Evolutionary conservation across 306 rosid genomes (phyloP), one percentile per base, ranked within the genome.

Genomic region (Cucumis hystrix): DNA sequence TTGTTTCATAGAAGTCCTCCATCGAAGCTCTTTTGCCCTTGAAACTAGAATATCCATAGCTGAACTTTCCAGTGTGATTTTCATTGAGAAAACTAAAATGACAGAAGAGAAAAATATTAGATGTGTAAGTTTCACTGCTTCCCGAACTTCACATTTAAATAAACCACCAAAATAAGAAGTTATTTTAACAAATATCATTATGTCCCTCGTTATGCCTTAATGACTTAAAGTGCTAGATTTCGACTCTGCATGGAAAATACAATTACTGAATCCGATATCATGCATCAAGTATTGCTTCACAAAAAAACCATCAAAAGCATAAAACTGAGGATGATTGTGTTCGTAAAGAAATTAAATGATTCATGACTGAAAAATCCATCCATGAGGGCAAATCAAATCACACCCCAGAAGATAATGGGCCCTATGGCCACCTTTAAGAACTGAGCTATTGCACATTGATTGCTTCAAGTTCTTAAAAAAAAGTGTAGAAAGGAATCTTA

Each of bases 1-100:
- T 86, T 41, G 94, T 88, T 89, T 87, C 97, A 71, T 82, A 92
- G 86, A 87, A 92, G 83, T 92, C 97, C 90, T 92, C 97, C 97
- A 92, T 92, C 10, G 96, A 92, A 82, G 97, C 78, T 77, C 97
- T 87, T 82, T 92, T 92, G 55, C 97, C 97, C 86, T 90, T 90
- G 87, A 90, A 89, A 84, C 96, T 92, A 73, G 96, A 89, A 90
- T 89, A 92, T 56, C 96, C 97, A 84, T 92, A 92, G 84, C 89
- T 90, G 87, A 92, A 90, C 80, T 80, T 90, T 81, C 90, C 92
- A 74, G 77, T 88, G 37, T 76, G 93, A 66, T 83, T 81, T 77
- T 89, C 92, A 75, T 88, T 74, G 78, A 90, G 84, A 84, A 87
- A 83, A 84, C 96, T 92, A 78, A 72, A 33, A 55, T 54, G 6